Evolutionary conservation across 768 basidiomycete species (phyloP).

Genomic region (Fomitopsis serialis): DNA sequence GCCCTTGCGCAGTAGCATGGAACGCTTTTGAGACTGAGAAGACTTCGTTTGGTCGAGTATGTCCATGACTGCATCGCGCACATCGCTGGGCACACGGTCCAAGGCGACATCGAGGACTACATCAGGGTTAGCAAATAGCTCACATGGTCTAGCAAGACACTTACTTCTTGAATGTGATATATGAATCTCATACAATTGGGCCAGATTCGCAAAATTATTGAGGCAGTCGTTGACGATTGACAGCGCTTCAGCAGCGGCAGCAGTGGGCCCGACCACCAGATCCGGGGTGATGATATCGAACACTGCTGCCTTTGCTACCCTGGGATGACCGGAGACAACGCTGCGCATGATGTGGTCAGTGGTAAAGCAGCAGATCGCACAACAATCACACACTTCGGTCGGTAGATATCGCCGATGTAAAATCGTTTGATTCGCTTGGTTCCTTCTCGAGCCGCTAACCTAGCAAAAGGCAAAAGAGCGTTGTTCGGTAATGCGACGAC

Average conservation of each 20-base stretch:
- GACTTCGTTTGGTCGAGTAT: constrained; percentile 65
- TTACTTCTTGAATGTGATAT: constrained; percentile 74
- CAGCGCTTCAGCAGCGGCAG: constrained; percentile 72
- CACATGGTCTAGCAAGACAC: constrained; percentile 25
- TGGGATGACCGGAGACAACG: constrained; percentile 67
- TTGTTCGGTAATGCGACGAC: constrained; percentile 70
- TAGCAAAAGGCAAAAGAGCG: constrained; percentile 72
- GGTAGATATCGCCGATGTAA: constrained; percentile 70
- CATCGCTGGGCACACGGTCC: constrained; percentile 52
- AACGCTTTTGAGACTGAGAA: constrained; percentile 61
- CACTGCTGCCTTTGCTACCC: constrained; percentile 65
- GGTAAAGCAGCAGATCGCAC: neutral
- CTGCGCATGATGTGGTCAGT: constrained; percentile 26
- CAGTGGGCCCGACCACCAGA: constrained; percentile 52
- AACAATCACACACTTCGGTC: constrained; percentile 47
- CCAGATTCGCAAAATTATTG: constrained; percentile 65
- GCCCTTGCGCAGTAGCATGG: constrained; percentile 63
- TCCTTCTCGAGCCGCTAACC: constrained; percentile 66
- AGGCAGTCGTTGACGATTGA: constrained; percentile 62
- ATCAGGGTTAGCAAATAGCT: constrained; percentile 7
- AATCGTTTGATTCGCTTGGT: constrained; percentile 76
- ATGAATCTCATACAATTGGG: constrained; percentile 66
- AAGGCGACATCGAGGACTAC: constrained; percentile 68
- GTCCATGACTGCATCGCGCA: constrained; percentile 53
- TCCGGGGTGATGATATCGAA: constrained; percentile 85